These are phyloP conservation scores for Collybiopsis confluens DNA, from an alignment of 768 basidiomycete genomes.

Conservation along the genomic window DNA sequence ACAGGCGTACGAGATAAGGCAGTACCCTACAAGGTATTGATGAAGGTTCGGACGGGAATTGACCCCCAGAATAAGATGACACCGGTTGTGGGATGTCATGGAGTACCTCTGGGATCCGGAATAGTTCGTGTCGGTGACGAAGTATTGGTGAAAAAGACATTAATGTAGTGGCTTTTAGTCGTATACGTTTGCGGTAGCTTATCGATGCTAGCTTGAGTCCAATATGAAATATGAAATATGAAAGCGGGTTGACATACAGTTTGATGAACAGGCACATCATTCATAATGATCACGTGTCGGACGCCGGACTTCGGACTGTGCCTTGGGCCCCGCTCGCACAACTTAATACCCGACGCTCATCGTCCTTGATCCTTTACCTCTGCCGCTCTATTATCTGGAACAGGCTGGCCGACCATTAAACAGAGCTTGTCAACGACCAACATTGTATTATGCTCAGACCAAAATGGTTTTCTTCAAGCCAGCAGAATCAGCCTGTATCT, in stretches of 20 bases:
- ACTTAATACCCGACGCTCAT: not conserved
- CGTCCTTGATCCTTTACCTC: not conserved
- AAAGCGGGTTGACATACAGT: too few relatives aligned
- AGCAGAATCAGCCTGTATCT: slow-evolving; percentile 15
- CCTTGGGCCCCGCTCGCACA: too few relatives aligned
- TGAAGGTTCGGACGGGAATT: slow-evolving; percentile 65
- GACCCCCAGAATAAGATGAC: slow-evolving; percentile 45
- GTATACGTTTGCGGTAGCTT: too few relatives aligned
- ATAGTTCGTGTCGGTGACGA: slow-evolving; percentile 58
- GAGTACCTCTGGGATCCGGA: slow-evolving; percentile 45
- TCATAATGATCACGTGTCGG: too few relatives aligned
- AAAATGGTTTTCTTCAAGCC: slow-evolving; percentile 33
- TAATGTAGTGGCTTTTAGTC: slow-evolving; percentile 6
- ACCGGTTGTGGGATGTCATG: slow-evolving; percentile 70
- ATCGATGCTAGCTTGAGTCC: too few relatives aligned
- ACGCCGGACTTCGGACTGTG: not conserved
- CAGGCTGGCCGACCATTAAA: not conserved
- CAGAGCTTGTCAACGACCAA: not conserved
- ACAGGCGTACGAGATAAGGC: slow-evolving; percentile 65
- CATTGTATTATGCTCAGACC: slow-evolving; percentile 30
- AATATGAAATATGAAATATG: too few relatives aligned
- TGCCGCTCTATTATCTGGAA: not conserved
- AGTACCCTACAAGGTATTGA: slow-evolving; percentile 71
- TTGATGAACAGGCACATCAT: too few relatives aligned
- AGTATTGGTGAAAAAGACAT: slow-evolving; percentile 46